Conservation (phyloP, 352 stramenopile species). For the Phytophthora pisi region DNA sequence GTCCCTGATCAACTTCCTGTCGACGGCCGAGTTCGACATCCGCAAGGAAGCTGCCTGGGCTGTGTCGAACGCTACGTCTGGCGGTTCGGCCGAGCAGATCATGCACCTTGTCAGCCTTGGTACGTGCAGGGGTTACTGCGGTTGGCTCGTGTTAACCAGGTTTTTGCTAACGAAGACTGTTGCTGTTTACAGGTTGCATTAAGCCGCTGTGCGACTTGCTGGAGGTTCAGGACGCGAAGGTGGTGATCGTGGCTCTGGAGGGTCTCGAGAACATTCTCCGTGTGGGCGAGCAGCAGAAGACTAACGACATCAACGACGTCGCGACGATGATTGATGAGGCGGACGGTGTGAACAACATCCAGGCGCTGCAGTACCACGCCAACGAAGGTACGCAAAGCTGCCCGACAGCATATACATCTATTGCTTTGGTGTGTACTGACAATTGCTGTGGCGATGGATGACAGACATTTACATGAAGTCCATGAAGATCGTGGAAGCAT, state of each 20-base stretch:
- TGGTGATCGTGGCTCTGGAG: constrained; percentile 98
- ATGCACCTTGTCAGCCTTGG: constrained; percentile 96
- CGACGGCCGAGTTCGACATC: constrained; percentile 98
- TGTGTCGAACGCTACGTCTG: constrained; percentile 98
- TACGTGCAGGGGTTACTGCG: constrained; percentile 20
- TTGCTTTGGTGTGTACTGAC: constrained; percentile 22
- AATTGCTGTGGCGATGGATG: constrained; percentile 7
- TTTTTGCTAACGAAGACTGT: constrained; percentile 10
- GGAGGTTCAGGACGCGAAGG: constrained; percentile 96
- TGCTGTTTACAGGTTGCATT: constrained; percentile 88
- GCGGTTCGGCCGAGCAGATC: constrained; percentile 95
- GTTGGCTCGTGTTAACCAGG: neutral
- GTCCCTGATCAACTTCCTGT: constrained; percentile 96
- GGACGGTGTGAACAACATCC: constrained; percentile 97
- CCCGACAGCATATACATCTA: constrained; percentile 18
- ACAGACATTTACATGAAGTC: constrained; percentile 93
- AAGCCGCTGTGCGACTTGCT: constrained; percentile 97
- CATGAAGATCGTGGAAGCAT: constrained; percentile 97
- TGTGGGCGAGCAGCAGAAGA: constrained; percentile 78
- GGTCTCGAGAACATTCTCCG: constrained; percentile 99
- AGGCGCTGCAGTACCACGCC: constrained; percentile 97
- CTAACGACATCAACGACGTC: constrained; percentile 92
- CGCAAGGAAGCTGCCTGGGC: constrained; percentile 98
- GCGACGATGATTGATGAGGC: constrained; percentile 96
- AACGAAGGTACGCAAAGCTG: constrained; percentile 89